Evolutionary conservation across 352 stramenopile genomes (phyloP), one percentile per base, ranked within the genome.

Genomic region (Phytophthora citrophthora): DNA sequence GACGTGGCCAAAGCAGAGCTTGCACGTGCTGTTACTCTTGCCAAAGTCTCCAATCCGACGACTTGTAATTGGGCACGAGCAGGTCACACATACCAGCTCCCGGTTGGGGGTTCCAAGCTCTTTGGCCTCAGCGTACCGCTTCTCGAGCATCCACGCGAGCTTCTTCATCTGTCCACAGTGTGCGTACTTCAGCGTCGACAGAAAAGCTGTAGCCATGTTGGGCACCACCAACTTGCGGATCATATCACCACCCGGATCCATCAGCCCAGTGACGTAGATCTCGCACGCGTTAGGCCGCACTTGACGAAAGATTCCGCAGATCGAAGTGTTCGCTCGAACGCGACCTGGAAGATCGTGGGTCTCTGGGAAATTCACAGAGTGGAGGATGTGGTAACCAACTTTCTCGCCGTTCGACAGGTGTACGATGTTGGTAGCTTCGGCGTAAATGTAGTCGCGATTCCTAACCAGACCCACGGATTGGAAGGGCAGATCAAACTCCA

Each of bases 401-500:
- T 68, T 74, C 32, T 80, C 72, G 10, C 73, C 70, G 24, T 72
- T 71, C 4, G 62, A 69, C 0, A 74, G 45, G 4, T 45, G 43
- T 10, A 73, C 61, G 12, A 89, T 47, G 7, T 77, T 68, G 0
- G 76, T 79, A 24, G 32, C 59, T 61, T 89, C 80, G 43, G 76
- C 64, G 53, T 76, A 89, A 40, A 87, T 66, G 29, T 79, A 87
- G 61, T 89, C 80, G 7, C 75, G 72, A 18, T 76, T 74, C 1
- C 38, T 41, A 10, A 86, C 68, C 4, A 76, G 51, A 11, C 53
- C 56, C 2, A 67, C 44, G 5, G 58, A 56, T 16, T 73, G 60
- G 1, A 73, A 44, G 1, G 64, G 64, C 3, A 73, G 62, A 55
- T 73, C 64, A 46, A 73, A 58, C 50, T 74, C 67, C 54, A 71